Percentiles rank a stretch among this genome's conserved stretches.
Conservation (phyloP, 345 rosid species). For the Combretum micranthum region DNA sequence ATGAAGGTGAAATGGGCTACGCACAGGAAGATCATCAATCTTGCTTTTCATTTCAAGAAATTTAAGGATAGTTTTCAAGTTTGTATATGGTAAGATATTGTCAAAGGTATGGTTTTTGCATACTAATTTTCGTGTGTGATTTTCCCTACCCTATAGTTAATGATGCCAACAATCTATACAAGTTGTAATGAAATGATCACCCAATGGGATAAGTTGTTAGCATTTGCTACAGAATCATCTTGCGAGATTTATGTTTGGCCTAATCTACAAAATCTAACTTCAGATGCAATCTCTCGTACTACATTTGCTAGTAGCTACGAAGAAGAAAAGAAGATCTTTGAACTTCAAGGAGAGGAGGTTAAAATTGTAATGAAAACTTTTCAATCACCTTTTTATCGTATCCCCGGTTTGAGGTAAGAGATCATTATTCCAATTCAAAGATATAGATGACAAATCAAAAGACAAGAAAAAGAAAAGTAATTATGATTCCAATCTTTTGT, state of each 20-base stretch:
- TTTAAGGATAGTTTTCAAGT: conserved; percentile 32
- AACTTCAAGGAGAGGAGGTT: conserved; percentile 27
- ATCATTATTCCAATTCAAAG: background rate
- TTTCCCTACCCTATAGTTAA: conserved; percentile 7
- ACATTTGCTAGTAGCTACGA: conserved; percentile 33
- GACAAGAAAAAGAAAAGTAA: no score
- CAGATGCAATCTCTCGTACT: conserved; percentile 36
- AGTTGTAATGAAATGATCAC: conserved; percentile 28
- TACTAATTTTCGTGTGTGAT: background rate
- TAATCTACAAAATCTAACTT: conserved; percentile 25
- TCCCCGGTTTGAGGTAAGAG: conserved; percentile 30
- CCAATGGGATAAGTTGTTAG: conserved; percentile 29
- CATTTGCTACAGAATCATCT: conserved; percentile 10
- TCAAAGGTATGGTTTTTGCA: no score
- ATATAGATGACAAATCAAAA: background rate
- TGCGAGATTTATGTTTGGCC: conserved; percentile 34
- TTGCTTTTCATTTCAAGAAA: conserved; percentile 52
- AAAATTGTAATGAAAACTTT: conserved; percentile 25
- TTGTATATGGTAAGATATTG: background rate
- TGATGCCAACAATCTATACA: conserved; percentile 20
- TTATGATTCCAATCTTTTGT: no score
- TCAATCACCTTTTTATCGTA: conserved; percentile 12
- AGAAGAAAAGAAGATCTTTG: conserved; percentile 36
- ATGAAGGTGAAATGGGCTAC: conserved; percentile 53
- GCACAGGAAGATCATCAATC: conserved; percentile 43